Evolutionary conservation across 176 grass and related monocot species (phyloP), one percentile per base, ranked within the genome.

Genomic region (Themeda triandra): DNA sequence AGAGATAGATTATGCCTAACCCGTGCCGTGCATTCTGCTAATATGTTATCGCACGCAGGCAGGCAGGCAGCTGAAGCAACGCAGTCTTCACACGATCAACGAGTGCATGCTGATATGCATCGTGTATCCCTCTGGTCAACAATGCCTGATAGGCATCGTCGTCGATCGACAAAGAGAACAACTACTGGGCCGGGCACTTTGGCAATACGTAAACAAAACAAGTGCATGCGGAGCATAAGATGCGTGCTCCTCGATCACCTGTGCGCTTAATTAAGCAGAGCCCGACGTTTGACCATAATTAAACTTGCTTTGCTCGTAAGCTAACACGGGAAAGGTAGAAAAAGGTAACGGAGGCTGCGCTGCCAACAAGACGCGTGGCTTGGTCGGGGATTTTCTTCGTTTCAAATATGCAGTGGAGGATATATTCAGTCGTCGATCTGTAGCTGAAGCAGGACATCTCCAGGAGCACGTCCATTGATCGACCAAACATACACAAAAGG

Each of bases 251-350:
- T 17, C n/a, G n/a, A n/a, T n/a, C 53, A 36, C 35, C 14, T 2
- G 25, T 29, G 65, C 33, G 60, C 37, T 74, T 84, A 53, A 48
- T 15, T 13, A 32, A 62, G 44, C 46, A 75, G 27, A 40, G 12
- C 48, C 23, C 17, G 76, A 31, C 13, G 8, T 66, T 1, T 15
- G 14, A 5, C 23, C 30, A 48, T 40, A 78, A 13, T 51, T 83
- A 53, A 83, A 83, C 74, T 65, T 64, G 86, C 73, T 88, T 83
- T 46, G 80, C 18, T 64, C 65, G 4, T 77, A 87, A 82, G 86
- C 80, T 77, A 51, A 70, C 28, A 7, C 36, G 21, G 7, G 30
- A 35, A 86, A 48, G 4, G 6, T 8, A 56, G 0, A 23, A 13
- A 2, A n/a, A 49, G 10, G 18, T 8, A 45, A 23, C 33, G 29